These are phyloP conservation scores for Gliomastix tumulicola DNA, from an alignment of 2,329 filamentous ascomycete genomes.

Conservation along the genomic window DNA sequence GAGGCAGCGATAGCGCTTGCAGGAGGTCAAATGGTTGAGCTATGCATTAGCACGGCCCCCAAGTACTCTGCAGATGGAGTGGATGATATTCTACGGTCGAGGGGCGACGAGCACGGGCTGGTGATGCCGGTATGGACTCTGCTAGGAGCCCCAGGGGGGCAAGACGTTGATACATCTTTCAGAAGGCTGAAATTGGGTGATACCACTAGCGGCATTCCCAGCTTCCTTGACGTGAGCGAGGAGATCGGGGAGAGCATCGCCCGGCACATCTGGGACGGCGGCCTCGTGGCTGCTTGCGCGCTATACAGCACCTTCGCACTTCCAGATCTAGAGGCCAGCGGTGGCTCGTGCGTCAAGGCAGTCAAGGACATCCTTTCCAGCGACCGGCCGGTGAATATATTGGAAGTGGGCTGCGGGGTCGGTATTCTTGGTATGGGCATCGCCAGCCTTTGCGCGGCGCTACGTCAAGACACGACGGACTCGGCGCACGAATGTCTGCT, in stretches of 20 bases:
- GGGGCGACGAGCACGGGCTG: slow-evolving; percentile 18
- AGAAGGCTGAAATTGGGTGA: slow-evolving; percentile 19
- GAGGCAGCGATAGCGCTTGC: too few relatives aligned
- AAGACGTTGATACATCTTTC: slow-evolving; percentile 20
- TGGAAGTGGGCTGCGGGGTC: slow-evolving; percentile 52
- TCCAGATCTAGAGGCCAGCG: slow-evolving; percentile 15
- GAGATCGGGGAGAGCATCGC: slow-evolving; percentile 55
- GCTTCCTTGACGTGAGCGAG: slow-evolving; percentile 39
- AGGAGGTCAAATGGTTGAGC: slow-evolving; percentile 15
- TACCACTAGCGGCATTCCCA: slow-evolving; percentile 10
- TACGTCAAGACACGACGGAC: slow-evolving; percentile 3
- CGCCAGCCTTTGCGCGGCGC: slow-evolving; percentile 22
- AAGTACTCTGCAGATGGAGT: slow-evolving; percentile 15
- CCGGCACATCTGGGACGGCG: slow-evolving; percentile 52
- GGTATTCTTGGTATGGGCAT: slow-evolving; percentile 48
- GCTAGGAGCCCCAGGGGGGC: too few relatives aligned
- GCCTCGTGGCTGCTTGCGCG: slow-evolving; percentile 34
- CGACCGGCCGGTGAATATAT: slow-evolving; percentile 26
- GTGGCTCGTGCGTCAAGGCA: slow-evolving; percentile 16
- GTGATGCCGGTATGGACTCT: slow-evolving; percentile 39
- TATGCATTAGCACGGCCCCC: slow-evolving; percentile 14
- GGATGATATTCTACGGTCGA: slow-evolving; percentile 12
- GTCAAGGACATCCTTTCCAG: slow-evolving; percentile 20
- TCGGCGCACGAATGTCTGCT: slow-evolving; percentile 14
- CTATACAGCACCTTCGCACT: slow-evolving; percentile 18